A percentile compares a stretch with the other conserved stretches of the same genome.
phyloP scores from a whole-genome alignment of 108 stramenopile genomes.

The Nitzschia sp. region DNA sequence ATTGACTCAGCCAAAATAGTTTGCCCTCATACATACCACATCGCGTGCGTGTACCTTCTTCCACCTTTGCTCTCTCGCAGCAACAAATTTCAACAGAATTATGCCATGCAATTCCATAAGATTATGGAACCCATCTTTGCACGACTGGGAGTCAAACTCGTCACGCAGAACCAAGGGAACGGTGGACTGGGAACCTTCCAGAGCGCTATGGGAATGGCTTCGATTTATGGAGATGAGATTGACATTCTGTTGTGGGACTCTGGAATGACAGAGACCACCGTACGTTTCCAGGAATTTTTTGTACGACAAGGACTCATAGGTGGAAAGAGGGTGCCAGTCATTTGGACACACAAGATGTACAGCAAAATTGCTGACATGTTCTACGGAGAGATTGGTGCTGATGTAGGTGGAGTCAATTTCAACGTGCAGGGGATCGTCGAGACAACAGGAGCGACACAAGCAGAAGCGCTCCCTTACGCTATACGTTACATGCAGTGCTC shows the following conservation, averaged over 20 bases:
- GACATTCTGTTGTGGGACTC: slow-evolving; percentile 81
- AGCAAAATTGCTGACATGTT: slow-evolving; percentile 59
- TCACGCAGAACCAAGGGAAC: slow-evolving; percentile 61
- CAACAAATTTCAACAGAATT: too few relatives aligned
- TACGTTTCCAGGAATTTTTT: slow-evolving; percentile 48
- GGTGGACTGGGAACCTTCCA: slow-evolving; percentile 60
- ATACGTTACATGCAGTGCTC: slow-evolving; percentile 59
- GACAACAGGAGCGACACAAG: slow-evolving; percentile 46
- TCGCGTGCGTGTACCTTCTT: too few relatives aligned
- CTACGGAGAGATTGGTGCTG: slow-evolving; percentile 67
- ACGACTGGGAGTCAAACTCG: slow-evolving; percentile 60
- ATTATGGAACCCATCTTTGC: slow-evolving; percentile 73
- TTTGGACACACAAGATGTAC: slow-evolving; percentile 45
- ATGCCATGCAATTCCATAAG: slow-evolving; percentile 65
- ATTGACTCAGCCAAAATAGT: too few relatives aligned
- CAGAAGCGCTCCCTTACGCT: slow-evolving; percentile 58
- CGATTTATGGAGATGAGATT: slow-evolving; percentile 70
- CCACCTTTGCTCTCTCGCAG: too few relatives aligned
- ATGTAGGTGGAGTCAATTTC: slow-evolving; percentile 66
- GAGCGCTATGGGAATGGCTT: slow-evolving; percentile 48
- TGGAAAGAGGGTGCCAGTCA: slow-evolving; percentile 55
- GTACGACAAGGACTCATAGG: slow-evolving; percentile 67
- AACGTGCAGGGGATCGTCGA: slow-evolving; percentile 48
- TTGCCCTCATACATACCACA: too few relatives aligned
- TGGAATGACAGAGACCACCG: slow-evolving; percentile 31